Percentiles rank a stretch among this genome's conserved stretches.
These are phyloP conservation scores for Toxicodendron radicans DNA, from an alignment of 345 rosid species.

Conservation along the genomic window DNA sequence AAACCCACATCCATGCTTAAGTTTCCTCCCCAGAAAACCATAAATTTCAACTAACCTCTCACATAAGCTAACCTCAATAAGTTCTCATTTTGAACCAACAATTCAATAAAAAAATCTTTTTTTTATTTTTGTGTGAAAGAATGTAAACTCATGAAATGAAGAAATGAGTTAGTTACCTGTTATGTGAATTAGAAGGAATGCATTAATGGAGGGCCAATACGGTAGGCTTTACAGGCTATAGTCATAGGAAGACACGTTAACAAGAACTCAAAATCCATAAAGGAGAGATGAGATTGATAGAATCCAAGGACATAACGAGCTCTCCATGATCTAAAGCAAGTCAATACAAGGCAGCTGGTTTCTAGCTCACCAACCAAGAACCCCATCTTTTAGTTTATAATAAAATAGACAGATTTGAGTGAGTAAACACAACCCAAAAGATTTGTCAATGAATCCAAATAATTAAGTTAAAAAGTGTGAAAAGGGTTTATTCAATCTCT, in stretches of 20 bases:
- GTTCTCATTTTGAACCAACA: background rate
- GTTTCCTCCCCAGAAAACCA: too few relatives aligned
- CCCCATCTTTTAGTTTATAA: constrained; percentile 4
- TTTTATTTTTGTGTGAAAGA: background rate
- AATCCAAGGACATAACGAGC: constrained; percentile 36
- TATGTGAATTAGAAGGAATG: background rate
- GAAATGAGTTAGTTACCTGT: constrained; percentile 15
- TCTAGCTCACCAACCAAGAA: constrained; percentile 54
- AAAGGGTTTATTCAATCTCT: constrained; percentile 9
- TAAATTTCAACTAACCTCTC: background rate
- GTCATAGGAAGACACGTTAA: background rate
- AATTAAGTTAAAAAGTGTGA: constrained; percentile 10
- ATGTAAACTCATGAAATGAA: background rate
- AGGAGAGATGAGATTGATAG: constrained; percentile 6
- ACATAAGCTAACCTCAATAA: background rate
- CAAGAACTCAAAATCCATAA: constrained; percentile 14
- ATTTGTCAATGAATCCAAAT: background rate
- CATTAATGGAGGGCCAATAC: background rate
- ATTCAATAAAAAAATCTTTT: background rate
- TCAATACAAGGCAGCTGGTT: constrained; percentile 59
- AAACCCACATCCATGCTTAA: constrained; percentile 1
- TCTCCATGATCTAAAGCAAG: constrained; percentile 44
- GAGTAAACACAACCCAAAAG: constrained; percentile 5
- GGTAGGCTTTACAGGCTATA: constrained; percentile 7
- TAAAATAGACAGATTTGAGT: background rate